Evolutionary conservation across 345 rosid species (phyloP), one percentile per base, ranked within the genome.

Genomic region (Citrus trifoliata): DNA sequence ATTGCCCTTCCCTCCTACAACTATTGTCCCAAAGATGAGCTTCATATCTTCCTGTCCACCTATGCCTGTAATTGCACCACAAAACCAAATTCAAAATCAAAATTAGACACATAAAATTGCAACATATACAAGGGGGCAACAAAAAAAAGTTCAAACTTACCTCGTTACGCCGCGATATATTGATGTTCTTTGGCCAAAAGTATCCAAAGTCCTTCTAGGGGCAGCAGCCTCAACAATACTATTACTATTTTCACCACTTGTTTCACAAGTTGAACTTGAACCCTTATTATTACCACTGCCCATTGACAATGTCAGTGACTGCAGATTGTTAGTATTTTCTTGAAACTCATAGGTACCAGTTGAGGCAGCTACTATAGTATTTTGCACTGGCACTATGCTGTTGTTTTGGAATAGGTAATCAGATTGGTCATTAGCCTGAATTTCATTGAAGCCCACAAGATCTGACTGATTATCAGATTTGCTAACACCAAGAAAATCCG

Each of bases 11-110:
- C 85, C 99, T 90, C 74, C 99, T 89, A 78, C 99, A 96, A 79
- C 99, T 96, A 83, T 94, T 96, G 76, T 96, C 99, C 99, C 99
- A 96, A 40, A 96, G 93, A 89, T 96, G 99, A 75, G 99, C 99
- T 88, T 96, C 99, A 74, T 96, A 96, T 83, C 99, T 83, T 80
- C 99, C 99, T 0, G 99, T 96, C 99, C 99, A 96, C 78, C 99
- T 83, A 90, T 96, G 99, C 86, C 99, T 96, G 69, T 71, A 79
- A 63, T 67, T 76, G 48, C 70, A 69, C 32, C 76, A 53, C 69
- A 46, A 37, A 62, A 24, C 10, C 22, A 58, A 27, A 19, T 71
- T 58, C 67, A 25, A 46, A 25, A 40, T 46, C n/a, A 25, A 69
- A 40, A 71, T 38, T 38, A 10, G 21, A 13, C 4, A 30, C 14